Evolutionary conservation across 257 asterid species (phyloP), one percentile per base, ranked within the genome.

Genomic region (Jasminum sambac): DNA sequence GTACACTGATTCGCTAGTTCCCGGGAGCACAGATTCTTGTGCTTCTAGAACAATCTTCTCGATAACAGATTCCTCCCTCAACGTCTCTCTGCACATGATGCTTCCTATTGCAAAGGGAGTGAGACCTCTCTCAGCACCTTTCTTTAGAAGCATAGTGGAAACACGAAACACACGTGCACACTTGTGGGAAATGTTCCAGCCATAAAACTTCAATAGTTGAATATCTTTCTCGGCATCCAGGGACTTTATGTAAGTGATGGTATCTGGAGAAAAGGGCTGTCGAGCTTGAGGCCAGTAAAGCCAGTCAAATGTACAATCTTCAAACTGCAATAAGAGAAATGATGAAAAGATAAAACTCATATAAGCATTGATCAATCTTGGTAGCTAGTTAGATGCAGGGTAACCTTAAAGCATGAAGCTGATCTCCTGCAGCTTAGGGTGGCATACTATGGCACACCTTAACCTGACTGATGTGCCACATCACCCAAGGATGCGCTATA

Each of bases 231-330:
- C 92, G 2, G 91, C 84, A 41, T 90, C 88, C 61, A 90, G 81
- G 34, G 86, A 75, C 63, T 83, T 74, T 77, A 90, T 83, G 85
- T 88, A 90, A n/a, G 78, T 78, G 25, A 76, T 61, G 26, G 79
- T 84, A 41, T 84, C 89, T 1, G 83, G 73, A 14, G 89, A 78
- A 64, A 81, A 90, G 4, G 87, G 87, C 14, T 83, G 66, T 25
- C 68, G 83, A 30, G 95, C 84, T 81, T 90, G 96, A 71, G 92
- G 96, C 96, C 96, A 90, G 77, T 86, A 86, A 63, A 90, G 89
- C 96, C 96, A 90, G 74, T 90, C 36, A 4, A 30, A 30, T 1
- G 36, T 30, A 30, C 36, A 30, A 30, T 30, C 36, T 30, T 30
- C 36, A 25, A 90, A 87, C 96, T 90, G 86, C 73, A 62, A 14